These are phyloP conservation scores for Plectosphaerella sp. DNA, from an alignment of 2,329 filamentous ascomycete species.

Conservation along the genomic window DNA sequence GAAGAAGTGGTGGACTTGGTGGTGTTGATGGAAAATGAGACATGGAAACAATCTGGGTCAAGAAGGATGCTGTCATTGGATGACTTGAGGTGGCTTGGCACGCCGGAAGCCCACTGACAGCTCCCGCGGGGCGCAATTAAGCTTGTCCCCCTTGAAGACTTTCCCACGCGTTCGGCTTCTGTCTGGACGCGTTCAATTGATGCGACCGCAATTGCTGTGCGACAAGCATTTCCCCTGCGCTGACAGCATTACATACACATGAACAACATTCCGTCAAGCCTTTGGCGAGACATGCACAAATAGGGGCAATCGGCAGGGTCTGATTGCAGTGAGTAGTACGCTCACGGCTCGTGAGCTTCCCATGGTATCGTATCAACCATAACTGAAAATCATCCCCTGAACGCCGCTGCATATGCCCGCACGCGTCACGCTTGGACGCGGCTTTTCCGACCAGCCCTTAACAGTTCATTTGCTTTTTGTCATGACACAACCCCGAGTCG, in stretches of 20 bases:
- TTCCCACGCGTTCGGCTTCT: too few relatives aligned
- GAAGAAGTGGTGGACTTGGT: too few relatives aligned
- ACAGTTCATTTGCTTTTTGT: conserved; percentile 27
- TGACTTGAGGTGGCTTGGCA: too few relatives aligned
- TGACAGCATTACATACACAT: background rate
- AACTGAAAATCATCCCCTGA: conserved; percentile 1
- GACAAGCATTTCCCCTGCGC: too few relatives aligned
- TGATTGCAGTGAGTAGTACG: conserved; percentile 1
- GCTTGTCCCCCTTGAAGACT: too few relatives aligned
- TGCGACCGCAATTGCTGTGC: background rate
- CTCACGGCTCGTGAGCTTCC: conserved; percentile 1
- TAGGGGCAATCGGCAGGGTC: conserved; percentile 1
- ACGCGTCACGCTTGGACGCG: background rate
- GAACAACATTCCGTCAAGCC: background rate
- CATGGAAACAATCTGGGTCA: too few relatives aligned
- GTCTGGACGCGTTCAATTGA: background rate
- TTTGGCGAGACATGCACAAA: background rate
- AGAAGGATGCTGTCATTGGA: too few relatives aligned
- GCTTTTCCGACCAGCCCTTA: conserved; percentile 28
- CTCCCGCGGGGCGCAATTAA: too few relatives aligned
- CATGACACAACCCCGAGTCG: conserved; percentile 6
- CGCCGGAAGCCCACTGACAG: too few relatives aligned
- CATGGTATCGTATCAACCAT: conserved; percentile 3
- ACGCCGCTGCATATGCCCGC: conserved; percentile 1
- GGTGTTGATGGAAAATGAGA: too few relatives aligned